Evolutionary conservation across 2,329 filamentous ascomycete genomes (phyloP).

Genomic region (Didymella glomerata): DNA sequence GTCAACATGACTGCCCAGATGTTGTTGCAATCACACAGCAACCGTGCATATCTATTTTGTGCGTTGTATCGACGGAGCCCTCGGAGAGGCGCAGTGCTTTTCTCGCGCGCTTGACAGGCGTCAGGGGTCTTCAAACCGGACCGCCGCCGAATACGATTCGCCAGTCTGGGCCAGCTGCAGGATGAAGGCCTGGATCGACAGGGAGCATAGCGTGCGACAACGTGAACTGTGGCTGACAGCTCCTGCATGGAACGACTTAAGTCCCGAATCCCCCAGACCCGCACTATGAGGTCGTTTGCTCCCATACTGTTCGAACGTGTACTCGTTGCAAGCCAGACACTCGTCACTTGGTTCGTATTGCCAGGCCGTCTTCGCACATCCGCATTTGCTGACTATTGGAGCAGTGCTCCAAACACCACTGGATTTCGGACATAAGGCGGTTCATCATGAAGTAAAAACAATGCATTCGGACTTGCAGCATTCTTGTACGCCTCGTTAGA

Average conservation of each 20-base stretch:
- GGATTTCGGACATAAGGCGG: neutral
- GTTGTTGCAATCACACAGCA: neutral
- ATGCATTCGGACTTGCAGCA: conserved; percentile 16
- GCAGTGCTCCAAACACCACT: neutral
- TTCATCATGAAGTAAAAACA: conserved; percentile 5
- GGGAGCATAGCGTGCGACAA: conserved; percentile 16
- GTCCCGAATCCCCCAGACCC: conserved; percentile 1
- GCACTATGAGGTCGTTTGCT: neutral
- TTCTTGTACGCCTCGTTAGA: conserved; percentile 10
- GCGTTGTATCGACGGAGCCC: neutral
- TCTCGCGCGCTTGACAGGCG: conserved; percentile 9
- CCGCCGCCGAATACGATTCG: conserved; percentile 11
- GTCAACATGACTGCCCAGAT: neutral
- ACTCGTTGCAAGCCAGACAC: neutral
- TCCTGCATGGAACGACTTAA: conserved; percentile 12
- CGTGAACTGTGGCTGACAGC: conserved; percentile 15
- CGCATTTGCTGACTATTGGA: conserved; percentile 7
- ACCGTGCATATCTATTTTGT: neutral
- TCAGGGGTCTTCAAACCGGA: conserved; percentile 11
- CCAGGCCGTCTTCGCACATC: conserved; percentile 9
- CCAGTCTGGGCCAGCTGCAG: conserved; percentile 9
- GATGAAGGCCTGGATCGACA: conserved; percentile 14
- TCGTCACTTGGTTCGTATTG: conserved; percentile 14
- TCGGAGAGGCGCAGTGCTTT: conserved; percentile 12
- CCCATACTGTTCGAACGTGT: neutral